phyloP scores from a whole-genome alignment of 2,329 filamentous ascomycete species.

The Aureobasidium leucospermi region DNA sequence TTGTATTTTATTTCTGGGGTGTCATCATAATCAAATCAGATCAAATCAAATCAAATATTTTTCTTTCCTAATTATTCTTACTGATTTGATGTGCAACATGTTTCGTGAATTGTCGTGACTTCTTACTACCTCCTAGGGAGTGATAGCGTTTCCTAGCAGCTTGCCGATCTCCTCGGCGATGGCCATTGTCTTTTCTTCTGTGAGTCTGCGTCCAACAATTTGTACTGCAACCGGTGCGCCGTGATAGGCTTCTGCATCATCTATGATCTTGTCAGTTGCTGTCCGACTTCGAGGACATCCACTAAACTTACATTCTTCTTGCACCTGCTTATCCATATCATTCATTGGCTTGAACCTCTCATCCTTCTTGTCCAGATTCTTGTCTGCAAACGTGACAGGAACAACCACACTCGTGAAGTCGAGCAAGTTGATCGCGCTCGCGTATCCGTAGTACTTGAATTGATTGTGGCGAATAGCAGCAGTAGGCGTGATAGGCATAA shows the following conservation, averaged over 20 bases:
- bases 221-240: conserved; percentile 33
- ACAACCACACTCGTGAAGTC: conserved; percentile 24
- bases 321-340: conserved; percentile 22
- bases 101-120: too few species aligned
- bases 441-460: conserved; percentile 26
- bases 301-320: conserved; percentile 14
- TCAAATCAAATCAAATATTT: too few species aligned
- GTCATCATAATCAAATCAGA: too few species aligned
- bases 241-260: conserved; percentile 33
- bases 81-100: too few species aligned
- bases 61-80: too few species aligned
- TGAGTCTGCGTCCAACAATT: conserved; percentile 29
- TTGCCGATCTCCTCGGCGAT: conserved; percentile 27
- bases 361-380: conserved; percentile 23
- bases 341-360: conserved; percentile 22
- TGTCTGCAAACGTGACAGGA: conserved; percentile 29
- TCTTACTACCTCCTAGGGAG: conserved; percentile 30
- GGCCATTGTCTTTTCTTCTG: conserved; percentile 34
- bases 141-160: conserved; percentile 4
- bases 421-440: conserved; percentile 8
- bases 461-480: conserved; percentile 26
- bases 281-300: background rate
- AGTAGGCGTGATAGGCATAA: conserved; percentile 31
- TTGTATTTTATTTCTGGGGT: too few species aligned
- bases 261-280: conserved; percentile 17